These are phyloP conservation scores for Dalbergia oliveri DNA, from an alignment of 306 rosid species.

Conservation along the genomic window DNA sequence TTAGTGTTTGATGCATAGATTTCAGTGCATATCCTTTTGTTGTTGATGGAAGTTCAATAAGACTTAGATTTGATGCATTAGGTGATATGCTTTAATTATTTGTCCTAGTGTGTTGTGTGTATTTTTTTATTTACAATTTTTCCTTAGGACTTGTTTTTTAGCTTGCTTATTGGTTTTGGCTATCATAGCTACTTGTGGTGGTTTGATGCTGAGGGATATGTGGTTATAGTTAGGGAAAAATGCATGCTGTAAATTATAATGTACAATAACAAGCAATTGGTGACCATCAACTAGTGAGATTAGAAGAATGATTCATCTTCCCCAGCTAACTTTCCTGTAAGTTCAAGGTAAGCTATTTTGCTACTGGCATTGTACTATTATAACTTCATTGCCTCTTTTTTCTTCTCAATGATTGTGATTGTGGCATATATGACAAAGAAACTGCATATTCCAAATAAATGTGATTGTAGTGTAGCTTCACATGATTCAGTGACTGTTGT, in stretches of 20 bases:
- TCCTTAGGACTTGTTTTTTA: neutral
- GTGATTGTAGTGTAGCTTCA: conserved; percentile 17
- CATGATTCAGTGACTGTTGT: conserved; percentile 5
- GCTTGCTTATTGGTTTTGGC: conserved; percentile 45
- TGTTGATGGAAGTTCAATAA: conserved; percentile 31
- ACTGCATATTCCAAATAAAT: conserved; percentile 9
- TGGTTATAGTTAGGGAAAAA: conserved; percentile 81
- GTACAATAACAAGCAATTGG: conserved; percentile 72
- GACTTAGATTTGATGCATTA: neutral
- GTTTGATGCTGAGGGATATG: conserved; percentile 87
- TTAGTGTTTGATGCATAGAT: conserved; percentile 24
- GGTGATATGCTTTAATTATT: neutral
- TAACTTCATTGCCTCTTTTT: neutral
- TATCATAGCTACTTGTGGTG: conserved; percentile 52
- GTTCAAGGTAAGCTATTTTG: conserved; percentile 73
- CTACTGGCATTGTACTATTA: neutral
- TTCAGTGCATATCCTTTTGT: conserved; percentile 31
- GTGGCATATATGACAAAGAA: neutral
- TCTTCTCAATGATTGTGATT: conserved; percentile 10
- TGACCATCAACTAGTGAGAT: conserved; percentile 80
- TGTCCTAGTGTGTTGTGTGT: neutral
- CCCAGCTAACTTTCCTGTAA: conserved; percentile 68
- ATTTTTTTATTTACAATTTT: neutral
- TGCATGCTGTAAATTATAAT: conserved; percentile 99
- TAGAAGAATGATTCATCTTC: conserved; percentile 81